Evolutionary conservation across 163 green algal species (phyloP), one percentile per base, ranked within the genome.

Genomic region (Trebouxiophyceae sp.): DNA sequence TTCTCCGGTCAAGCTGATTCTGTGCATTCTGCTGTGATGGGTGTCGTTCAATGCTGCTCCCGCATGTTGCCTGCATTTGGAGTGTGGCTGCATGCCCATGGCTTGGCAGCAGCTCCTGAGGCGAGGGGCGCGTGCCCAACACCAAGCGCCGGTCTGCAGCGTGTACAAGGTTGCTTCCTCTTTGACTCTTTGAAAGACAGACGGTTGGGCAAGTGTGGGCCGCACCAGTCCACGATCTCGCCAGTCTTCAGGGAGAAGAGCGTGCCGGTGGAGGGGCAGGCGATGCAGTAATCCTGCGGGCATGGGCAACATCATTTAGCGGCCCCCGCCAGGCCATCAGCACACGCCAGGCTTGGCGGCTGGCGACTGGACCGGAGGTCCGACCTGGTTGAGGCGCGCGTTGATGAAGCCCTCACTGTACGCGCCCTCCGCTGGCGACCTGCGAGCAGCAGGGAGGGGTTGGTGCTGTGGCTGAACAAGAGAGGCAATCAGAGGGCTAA

Each of bases 391-490:
- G 70, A 98, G 90, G 76, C 91, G 95, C 27, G 89, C 86, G 33
- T 81, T 79, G 57, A 94, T 85, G 59, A 98, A 97, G 45, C 93
- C 93, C 70, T 97, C 90, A 44, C 74, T 88, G 85, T 97, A 98
- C 23, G 91, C 91, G 24, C 91, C 93, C 74, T 97, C 92, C 23
- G 92, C 87, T 19, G 89, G 88, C 1, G 86, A 93, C 27, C 88
- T 81, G 71, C n/a, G n/a, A n/a, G n/a, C n/a, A n/a, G n/a, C n/a
- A n/a, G n/a, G n/a, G n/a, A n/a, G n/a, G n/a, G n/a, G n/a, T n/a
- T n/a, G n/a, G n/a, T n/a, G n/a, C n/a, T n/a, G n/a, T n/a, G n/a
- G n/a, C n/a, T n/a, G n/a, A n/a, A n/a, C n/a, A n/a, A n/a, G n/a
- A n/a, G 55, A 7, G n/a, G 26, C 24, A 60, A 29, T 22, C 28